Base-by-base conservation (phyloP, 805 yeast species). In the Ogataea neopini region DNA sequence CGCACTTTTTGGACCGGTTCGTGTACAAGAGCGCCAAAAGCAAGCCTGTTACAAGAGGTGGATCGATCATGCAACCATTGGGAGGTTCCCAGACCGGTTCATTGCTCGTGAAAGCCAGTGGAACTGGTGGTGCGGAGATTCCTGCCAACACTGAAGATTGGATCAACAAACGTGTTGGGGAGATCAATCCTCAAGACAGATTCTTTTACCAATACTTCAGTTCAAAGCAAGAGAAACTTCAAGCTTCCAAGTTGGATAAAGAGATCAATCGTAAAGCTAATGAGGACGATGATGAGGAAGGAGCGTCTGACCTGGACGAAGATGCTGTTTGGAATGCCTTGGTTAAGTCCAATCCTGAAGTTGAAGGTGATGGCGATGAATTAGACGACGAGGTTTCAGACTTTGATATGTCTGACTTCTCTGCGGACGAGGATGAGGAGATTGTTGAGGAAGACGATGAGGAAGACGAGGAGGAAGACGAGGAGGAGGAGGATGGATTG, bases 11-110 rank as follows among this genome's bases (percentile, higher is more conserved):
- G 70, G 97, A 94, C 68, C 81, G 96, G 67, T 94, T 95, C 70
- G 97, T 94, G 33, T 94, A 94, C 73, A 86, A 88, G 70, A 89
- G 90, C 66, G 88, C 97, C 40, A 89, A 88, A 71, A 85, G 81
- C 59, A 87, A 85, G 67, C 74, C 82, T 15, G 66, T 73, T 28
- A 71, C 83, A n/a, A 83, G 86, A 64, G 98, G 98, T 60, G 74
- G 86, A 3, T 89, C 97, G 37, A 91, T 94, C 63, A 94, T 94
- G 98, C 99, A 94, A 74, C 98, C 99, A 43, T 74, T 94, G 54
- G 90, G 95, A 38, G 97, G 97, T 53, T 76, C 82, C 1, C 86
- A 84, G 52, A 83, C 88, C 17, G 88, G 86, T 8, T 71, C 83
- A 4, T 68, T 86, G 44, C 73, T 86, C 55, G 88, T 86, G 10